Evolutionary conservation across 1,284 basidiomycete genomes (phyloP).

Genomic region (Pascua sp.): DNA sequence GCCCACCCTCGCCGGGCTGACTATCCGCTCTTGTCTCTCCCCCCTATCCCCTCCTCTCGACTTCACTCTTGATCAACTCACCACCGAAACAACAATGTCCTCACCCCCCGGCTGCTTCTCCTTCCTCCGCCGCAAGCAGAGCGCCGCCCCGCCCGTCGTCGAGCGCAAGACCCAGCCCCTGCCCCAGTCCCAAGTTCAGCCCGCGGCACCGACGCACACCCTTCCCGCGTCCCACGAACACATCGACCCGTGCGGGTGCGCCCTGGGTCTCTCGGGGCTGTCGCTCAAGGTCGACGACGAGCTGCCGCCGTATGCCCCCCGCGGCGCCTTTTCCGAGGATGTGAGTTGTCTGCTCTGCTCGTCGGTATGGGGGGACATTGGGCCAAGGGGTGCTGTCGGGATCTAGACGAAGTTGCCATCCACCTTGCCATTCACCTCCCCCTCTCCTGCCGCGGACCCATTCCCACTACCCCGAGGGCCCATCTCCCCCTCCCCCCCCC

Average conservation of each 20-base stretch:
- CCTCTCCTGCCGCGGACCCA: no score
- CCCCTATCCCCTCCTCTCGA: no score
- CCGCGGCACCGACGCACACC: not conserved
- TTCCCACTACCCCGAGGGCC: no score
- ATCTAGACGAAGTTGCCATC: no score
- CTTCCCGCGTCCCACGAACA: constrained; percentile 1
- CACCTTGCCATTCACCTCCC: no score
- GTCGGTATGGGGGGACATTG: no score
- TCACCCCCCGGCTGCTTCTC: constrained; percentile 3
- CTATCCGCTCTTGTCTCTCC: no score
- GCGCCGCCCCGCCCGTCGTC: not conserved
- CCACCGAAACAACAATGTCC: no score
- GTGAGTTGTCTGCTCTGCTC: not conserved
- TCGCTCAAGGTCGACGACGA: constrained; percentile 1
- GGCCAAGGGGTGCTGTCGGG: no score
- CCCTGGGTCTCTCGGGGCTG: not conserved
- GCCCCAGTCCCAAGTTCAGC: not conserved
- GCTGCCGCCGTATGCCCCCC: not conserved
- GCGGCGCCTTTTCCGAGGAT: not conserved
- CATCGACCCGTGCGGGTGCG: not conserved
- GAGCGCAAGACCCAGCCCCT: not conserved
- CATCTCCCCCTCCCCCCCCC: not conserved
- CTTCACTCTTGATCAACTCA: no score
- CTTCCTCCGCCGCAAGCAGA: not conserved
- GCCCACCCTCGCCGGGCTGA: no score